phyloP scores from a whole-genome alignment of 2,329 filamentous ascomycete genomes.

The Fusarium burgessii region DNA sequence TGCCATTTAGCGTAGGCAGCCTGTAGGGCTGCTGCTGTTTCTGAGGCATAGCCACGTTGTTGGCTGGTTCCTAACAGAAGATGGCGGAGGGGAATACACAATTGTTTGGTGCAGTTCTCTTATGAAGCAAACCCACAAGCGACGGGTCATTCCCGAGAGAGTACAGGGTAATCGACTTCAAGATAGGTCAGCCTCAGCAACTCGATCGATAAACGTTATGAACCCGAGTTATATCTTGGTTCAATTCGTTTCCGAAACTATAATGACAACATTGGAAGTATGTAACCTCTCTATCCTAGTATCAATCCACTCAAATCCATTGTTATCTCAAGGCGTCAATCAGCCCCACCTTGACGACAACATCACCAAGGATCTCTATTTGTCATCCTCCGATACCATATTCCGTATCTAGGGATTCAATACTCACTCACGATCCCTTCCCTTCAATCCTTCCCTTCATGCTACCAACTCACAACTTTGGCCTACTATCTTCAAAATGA shows the following conservation, averaged over 20 bases:
- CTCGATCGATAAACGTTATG: neutral
- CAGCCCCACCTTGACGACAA: conserved; percentile 45
- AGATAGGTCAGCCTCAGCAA: neutral
- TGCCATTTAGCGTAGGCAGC: conserved; percentile 15
- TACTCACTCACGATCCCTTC: conserved; percentile 6
- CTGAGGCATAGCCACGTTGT: neutral
- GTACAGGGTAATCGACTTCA: neutral
- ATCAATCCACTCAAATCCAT: conserved; percentile 5
- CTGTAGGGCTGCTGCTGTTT: conserved; percentile 9
- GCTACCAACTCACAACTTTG: neutral
- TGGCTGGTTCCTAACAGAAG: neutral
- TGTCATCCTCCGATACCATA: conserved; percentile 29
- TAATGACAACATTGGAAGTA: conserved; percentile 40
- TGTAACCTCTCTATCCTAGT: neutral
- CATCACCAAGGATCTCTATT: conserved; percentile 18
- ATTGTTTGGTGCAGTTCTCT: too few relatives aligned
- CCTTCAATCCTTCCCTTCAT: rapidly evolving
- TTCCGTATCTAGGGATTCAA: neutral
- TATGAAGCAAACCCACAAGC: too few relatives aligned
- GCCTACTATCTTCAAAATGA: conserved; percentile 9
- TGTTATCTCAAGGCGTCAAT: conserved; percentile 35
- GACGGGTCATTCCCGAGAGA: too few relatives aligned
- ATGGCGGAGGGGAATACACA: too few relatives aligned
- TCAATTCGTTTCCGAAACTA: neutral
- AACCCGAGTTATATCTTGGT: neutral